Base-by-base conservation (phyloP, 1,284 basidiomycete genomes). In the Trametes pubescens region DNA sequence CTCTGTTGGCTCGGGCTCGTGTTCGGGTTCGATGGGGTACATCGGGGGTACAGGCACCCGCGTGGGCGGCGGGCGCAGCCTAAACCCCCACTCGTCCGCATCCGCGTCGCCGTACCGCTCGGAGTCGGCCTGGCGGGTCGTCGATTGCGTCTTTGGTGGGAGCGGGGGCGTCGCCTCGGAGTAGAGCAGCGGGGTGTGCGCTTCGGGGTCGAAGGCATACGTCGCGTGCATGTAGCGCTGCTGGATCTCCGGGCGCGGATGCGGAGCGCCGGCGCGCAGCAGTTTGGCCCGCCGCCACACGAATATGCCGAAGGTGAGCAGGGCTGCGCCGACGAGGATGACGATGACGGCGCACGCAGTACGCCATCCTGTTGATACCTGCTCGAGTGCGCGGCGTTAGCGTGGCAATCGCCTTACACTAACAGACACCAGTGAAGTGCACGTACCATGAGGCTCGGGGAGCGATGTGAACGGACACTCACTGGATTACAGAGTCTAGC, bases 321-420 rank as follows among this genome's bases (percentile, higher is more conserved):
- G 53, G 22, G 65, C 64, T 1, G 67, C 62, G 2, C 67, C 67
- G 47, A 66, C 22, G 51, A 68, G 48, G 29, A 68, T 68, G 32
- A 66, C 51, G 35, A 68, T 66, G 57, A 68, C 62, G 24, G 57
- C 56, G 37, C 40, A 32, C 26, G 67, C 67, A 49, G 67, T 68
- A 51, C 67, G 59, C 67, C 67, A 68, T 62, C 64, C 67, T 51
- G 64, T 68, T 44, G 64, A 64, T 32, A 61, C 60, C 67, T 68
- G 35, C 32, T 21, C 54, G n/a, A 35, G 0, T 22, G 24, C 26
- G n/a, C 35, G 29, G 43, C 6, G 32, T 61, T 32, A 61, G 46
- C 13, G 11, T 35, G 14, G 49, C n/a, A 7, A 32, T 13, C 29
- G n/a, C n/a, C n/a, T n/a, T n/a, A n/a, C n/a, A n/a, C n/a, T n/a